Percentiles rank a stretch among this genome's conserved stretches.
Evolutionary conservation across 805 yeast species (phyloP).

Genomic region (Starmerella powellii): DNA sequence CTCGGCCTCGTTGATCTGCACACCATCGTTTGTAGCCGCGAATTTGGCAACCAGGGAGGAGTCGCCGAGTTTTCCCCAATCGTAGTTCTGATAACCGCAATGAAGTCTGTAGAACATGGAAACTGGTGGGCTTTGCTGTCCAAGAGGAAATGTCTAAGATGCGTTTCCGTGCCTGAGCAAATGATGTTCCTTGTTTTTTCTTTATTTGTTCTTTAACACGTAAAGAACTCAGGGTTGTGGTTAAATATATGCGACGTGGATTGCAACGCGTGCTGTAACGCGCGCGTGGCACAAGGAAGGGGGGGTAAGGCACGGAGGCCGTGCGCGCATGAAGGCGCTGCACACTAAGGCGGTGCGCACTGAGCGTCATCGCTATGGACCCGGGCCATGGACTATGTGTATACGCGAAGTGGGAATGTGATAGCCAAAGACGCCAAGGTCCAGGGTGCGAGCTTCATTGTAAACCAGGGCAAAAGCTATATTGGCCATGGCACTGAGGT

Average conservation of each 20-base stretch:
- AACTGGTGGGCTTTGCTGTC: neutral
- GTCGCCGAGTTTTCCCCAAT: slow-evolving; percentile 79
- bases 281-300: too few relatives aligned
- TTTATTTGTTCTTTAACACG: too few relatives aligned
- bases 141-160: neutral
- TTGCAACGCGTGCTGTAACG: too few relatives aligned
- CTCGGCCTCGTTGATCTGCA: slow-evolving; percentile 52
- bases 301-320: too few relatives aligned
- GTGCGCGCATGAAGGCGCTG: too few relatives aligned
- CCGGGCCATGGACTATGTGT: slow-evolving; percentile 14
- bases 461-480: slow-evolving; percentile 30
- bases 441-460: slow-evolving; percentile 30
- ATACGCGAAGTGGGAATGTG: slow-evolving; percentile 16
- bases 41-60: slow-evolving; percentile 84
- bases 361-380: too few relatives aligned
- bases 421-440: slow-evolving; percentile 24
- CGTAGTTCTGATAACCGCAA: slow-evolving; percentile 58
- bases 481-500: slow-evolving; percentile 27
- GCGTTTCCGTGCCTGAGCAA: neutral
- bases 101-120: slow-evolving; percentile 27
- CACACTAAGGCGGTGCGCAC: too few relatives aligned
- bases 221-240: too few relatives aligned
- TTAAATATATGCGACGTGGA: too few relatives aligned
- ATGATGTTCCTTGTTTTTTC: too few relatives aligned
- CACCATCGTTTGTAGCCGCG: slow-evolving; percentile 47